These are phyloP conservation scores for Linnemannia elongata DNA, from an alignment of 192 early-diverging fungal genomes.

Conservation along the genomic window DNA sequence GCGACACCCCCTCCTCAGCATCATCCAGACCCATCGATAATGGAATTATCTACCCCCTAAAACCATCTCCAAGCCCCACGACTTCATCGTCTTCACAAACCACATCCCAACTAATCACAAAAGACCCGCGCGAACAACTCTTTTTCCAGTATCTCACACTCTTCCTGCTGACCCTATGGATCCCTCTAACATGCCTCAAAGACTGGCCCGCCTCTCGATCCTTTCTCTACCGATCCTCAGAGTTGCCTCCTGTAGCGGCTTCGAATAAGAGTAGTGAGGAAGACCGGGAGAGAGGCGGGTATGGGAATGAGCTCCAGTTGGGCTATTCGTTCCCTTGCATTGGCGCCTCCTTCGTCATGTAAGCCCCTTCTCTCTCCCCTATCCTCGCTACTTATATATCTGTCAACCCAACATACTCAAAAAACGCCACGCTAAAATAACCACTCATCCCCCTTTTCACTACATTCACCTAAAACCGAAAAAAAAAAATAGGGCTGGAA, in stretches of 20 bases:
- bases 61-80: background rate
- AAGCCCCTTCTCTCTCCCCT: background rate
- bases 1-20: too few species aligned
- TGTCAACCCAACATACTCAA: too few species aligned
- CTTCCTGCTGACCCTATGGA: background rate
- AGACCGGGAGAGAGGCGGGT: background rate
- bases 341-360: background rate
- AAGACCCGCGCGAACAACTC: background rate
- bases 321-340: background rate
- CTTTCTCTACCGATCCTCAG: background rate
- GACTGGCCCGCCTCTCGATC: background rate
- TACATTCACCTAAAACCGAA: background rate
- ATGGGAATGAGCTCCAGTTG: background rate
- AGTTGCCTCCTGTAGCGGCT: background rate
- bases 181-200: background rate
- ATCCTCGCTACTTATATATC: background rate
- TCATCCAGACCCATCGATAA: background rate
- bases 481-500: background rate
- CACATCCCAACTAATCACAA: background rate
- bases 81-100: background rate
- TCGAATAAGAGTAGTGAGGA: background rate
- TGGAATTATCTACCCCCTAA: background rate
- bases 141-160: background rate
- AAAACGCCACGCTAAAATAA: too few species aligned
- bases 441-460: background rate